These are phyloP conservation scores for Erythrobasidium yunnanense DNA, from an alignment of 768 basidiomycete genomes.

Conservation along the genomic window DNA sequence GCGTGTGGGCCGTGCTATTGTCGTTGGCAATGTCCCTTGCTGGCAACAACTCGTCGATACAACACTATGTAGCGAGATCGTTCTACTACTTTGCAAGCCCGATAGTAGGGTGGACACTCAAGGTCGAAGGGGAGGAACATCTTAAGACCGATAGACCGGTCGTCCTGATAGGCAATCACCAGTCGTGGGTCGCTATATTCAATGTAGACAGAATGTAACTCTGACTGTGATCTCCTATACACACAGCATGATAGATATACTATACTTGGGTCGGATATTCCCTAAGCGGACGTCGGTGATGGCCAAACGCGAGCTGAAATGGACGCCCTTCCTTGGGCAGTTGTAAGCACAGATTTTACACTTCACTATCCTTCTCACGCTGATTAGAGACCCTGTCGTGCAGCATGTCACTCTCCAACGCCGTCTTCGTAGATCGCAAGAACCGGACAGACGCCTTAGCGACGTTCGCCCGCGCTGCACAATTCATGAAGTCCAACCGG, in stretches of 20 bases:
- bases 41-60: conserved; percentile 51
- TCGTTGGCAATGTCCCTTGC: conserved; percentile 58
- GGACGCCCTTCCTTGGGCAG: conserved; percentile 69
- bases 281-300: conserved; percentile 74
- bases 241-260: conserved; percentile 82
- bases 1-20: conserved; percentile 50
- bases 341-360: conserved; percentile 47
- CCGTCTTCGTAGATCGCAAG: conserved; percentile 81
- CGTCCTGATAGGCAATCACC: conserved; percentile 30
- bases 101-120: conserved; percentile 56
- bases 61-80: conserved; percentile 66
- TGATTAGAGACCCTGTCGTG: not conserved
- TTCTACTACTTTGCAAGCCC: conserved; percentile 64
- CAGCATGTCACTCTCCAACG: conserved; percentile 64
- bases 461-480: conserved; percentile 65
- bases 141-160: conserved; percentile 47
- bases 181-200: not conserved
- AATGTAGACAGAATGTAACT: not conserved
- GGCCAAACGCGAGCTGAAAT: conserved; percentile 82
- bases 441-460: conserved; percentile 61
- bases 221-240: conserved; percentile 61
- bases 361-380: not conserved
- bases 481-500: conserved; percentile 56
- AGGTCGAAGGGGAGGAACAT: conserved; percentile 78
- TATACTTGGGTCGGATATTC: conserved; percentile 61